Base-by-base conservation (phyloP, 2,329 filamentous ascomycete genomes). In the Claviceps maximensis region DNA sequence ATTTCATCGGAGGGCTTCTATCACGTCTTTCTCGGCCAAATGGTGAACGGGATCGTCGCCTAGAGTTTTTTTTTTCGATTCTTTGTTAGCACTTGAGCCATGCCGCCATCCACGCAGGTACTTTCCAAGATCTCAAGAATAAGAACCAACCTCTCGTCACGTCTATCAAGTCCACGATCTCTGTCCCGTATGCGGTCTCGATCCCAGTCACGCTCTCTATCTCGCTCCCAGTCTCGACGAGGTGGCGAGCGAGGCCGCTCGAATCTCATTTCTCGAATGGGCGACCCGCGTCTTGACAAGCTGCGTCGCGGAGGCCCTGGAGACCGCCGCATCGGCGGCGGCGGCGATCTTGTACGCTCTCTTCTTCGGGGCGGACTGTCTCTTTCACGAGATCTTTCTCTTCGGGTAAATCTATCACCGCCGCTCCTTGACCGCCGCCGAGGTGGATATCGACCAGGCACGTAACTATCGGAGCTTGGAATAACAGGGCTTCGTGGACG, bases 31-130 rank as follows among this genome's bases (percentile, higher is more conserved):
- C 75, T 61, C 74, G 68, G 41, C 70, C 69, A 54, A 71, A 72
- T 1, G 78, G 77, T 36, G 78, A 80, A 48, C 78, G 71, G 25
- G 78, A 81, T 59, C 78, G 70, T 56, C 76, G 71, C 63, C 75
- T 77, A 57, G 57, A 25, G 36, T 38, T n/a, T 27, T 42, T 42
- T 42, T 42, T 42, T n/a, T n/a, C n/a, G n/a, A n/a, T n/a, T 23
- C 19, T 12, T 33, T 15, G 33, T 23, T 8, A 42, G 21, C 21
- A 8, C 41, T 42, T 42, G 41, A 6, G 19, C 13, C 41, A 12
- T 23, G 23, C 23, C 19, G 41, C 8, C 21, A 9, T 10, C 4
- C 10, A 33, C 3, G 8, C 25, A 21, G 21, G 12, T 15, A 25
- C 2, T 38, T 7, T 38, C 33, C 15, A 15, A 38, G 25, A 44